Base-by-base conservation (phyloP, 140 eudicot species). In the Erigeron philadelphicus region DNA sequence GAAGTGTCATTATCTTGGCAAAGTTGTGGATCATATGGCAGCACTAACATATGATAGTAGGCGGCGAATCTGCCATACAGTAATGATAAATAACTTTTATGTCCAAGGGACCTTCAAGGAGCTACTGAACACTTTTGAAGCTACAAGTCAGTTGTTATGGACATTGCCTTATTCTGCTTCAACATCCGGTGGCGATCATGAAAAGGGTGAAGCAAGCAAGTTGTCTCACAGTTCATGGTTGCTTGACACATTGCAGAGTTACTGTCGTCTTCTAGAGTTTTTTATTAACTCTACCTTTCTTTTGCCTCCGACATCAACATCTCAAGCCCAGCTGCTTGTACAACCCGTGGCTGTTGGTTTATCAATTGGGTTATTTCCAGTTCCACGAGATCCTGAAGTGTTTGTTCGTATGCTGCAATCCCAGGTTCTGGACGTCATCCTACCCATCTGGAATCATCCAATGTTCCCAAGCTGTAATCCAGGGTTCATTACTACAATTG, bases 91-190 rank as follows among this genome's bases (percentile, higher is more conserved):
- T 77, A 87, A 94, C 78, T 89, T 94, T 46, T 94, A 94, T 80
- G 99, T 87, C 56, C 88, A 90, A 66, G 99, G 99, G 64, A 86
- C 99, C 23, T 94, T 94, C 54, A 94, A 87, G 75, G 97, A 94
- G 78, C 80, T 94, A 47, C 93, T 94, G 44, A 94, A 90, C 61
- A 94, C 99, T 64, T 94, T 94, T 83, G 99, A 89, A 80, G 99
- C 99, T 67, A 94, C 99, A 23, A 94, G 99, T 81, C 97, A 94
- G 77, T 80, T 94, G 82, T 71, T 94, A 57, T 94, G 99, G 99
- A 83, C 90, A 7, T 68, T 84, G 43, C 97, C 96, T 13, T 75
- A 18, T 35, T 64, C 87, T 64, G 52, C 83, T 64, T 82, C 87
- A 7, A 13, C 83, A 41, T 82, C 95, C 55, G 71, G 70, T 60